Conservation (phyloP, 495 filamentous ascomycete genomes). For the Endocarpon pusillum region DNA sequence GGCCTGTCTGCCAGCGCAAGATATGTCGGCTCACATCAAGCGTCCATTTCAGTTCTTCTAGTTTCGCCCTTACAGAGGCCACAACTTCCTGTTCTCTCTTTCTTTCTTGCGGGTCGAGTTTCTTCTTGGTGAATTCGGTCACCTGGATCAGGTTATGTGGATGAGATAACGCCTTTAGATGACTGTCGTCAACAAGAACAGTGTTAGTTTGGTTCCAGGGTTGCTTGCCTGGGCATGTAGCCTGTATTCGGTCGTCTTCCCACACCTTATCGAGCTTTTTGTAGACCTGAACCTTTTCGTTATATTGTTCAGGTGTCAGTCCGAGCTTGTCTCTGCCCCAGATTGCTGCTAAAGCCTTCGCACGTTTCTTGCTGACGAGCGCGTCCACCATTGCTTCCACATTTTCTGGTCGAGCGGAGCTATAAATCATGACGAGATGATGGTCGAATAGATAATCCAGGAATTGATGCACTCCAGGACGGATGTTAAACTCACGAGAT, state of each 20-base stretch:
- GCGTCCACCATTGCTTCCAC: constrained; percentile 38
- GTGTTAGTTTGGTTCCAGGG: constrained; percentile 75
- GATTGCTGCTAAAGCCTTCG: constrained; percentile 38
- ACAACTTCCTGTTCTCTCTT: constrained; percentile 15
- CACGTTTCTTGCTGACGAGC: constrained; percentile 27
- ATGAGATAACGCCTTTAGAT: constrained; percentile 60
- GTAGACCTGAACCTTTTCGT: constrained; percentile 64
- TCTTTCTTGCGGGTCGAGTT: constrained; percentile 2
- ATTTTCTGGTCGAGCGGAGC: constrained; percentile 57
- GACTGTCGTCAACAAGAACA: constrained; percentile 71
- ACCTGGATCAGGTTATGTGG: constrained; percentile 70
- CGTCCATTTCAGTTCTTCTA: constrained; percentile 21
- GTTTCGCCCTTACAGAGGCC: constrained; percentile 19
- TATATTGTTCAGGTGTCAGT: constrained; percentile 44
- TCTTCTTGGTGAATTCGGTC: constrained; percentile 45
- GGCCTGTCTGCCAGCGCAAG: not conserved
- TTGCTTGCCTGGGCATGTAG: constrained; percentile 25
- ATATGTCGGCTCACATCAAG: constrained; percentile 19
- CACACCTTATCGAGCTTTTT: constrained; percentile 65
- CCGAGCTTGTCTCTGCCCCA: constrained; percentile 74
- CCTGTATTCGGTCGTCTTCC: constrained; percentile 34
- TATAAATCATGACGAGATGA: constrained; percentile 79
- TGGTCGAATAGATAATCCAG: constrained; percentile 45
- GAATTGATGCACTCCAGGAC: constrained; percentile 48
- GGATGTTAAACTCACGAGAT: constrained; percentile 35